Evolutionary conservation across 768 basidiomycete species (phyloP).

Genomic region (Leccinum longicurvipes): DNA sequence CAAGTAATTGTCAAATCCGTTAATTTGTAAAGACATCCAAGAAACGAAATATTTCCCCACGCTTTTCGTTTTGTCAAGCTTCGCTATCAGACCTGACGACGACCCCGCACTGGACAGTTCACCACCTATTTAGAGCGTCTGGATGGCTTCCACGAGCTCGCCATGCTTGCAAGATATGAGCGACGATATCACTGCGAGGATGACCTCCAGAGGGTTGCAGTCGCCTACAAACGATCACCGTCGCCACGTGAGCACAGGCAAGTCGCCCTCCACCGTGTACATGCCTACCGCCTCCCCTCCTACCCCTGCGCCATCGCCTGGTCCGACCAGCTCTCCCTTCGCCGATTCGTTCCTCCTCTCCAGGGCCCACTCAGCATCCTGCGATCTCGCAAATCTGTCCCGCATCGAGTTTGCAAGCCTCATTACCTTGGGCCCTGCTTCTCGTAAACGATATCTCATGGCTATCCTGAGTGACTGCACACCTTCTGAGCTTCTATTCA

Average conservation of each 20-base stretch:
- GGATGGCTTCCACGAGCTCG: constrained; percentile 13
- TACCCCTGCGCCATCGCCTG: constrained; percentile 60
- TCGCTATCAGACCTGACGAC: too few species aligned
- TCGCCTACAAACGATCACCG: constrained; percentile 14
- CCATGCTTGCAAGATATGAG: constrained; percentile 2
- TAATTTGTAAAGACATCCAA: too few species aligned
- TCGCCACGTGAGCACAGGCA: constrained; percentile 14
- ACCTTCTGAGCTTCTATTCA: constrained; percentile 59
- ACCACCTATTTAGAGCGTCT: neutral
- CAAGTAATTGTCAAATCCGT: too few species aligned
- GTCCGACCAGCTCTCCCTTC: constrained; percentile 50
- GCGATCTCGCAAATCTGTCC: constrained; percentile 26
- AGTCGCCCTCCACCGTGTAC: constrained; percentile 37
- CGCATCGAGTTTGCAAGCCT: constrained; percentile 33
- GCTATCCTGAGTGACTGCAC: constrained; percentile 53
- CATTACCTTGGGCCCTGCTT: constrained; percentile 34
- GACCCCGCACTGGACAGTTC: constrained; percentile 1
- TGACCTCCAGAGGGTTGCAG: constrained; percentile 7
- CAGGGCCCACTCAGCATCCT: constrained; percentile 8
- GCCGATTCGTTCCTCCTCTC: constrained; percentile 19
- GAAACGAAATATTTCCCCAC: too few species aligned
- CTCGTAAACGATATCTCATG: constrained; percentile 51
- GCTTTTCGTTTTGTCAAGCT: constrained; percentile 5
- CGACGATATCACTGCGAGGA: constrained; percentile 11
- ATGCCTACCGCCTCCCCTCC: constrained; percentile 57